Conservation (phyloP, 345 rosid species). For the Pistacia vera region DNA sequence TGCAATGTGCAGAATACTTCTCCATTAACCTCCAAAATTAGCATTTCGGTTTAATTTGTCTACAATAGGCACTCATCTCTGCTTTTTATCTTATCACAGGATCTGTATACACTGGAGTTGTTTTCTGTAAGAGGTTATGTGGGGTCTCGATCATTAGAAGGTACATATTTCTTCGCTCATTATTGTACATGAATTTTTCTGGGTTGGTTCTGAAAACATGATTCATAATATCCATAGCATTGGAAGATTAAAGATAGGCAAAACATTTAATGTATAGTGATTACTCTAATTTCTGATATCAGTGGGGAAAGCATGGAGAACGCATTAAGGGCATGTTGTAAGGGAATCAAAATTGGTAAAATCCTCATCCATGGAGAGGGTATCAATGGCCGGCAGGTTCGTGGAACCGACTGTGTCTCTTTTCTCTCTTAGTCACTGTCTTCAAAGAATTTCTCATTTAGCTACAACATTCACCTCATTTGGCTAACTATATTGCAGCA, state of each 20-base stretch:
- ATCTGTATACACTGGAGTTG: conserved; percentile 84
- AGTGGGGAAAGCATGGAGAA: conserved; percentile 99
- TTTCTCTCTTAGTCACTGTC: neutral
- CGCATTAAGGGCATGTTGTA: conserved; percentile 92
- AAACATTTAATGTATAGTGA: neutral
- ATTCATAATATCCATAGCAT: neutral
- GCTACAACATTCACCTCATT: conserved; percentile 3
- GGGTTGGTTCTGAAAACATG: neutral
- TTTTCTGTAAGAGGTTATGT: conserved; percentile 77
- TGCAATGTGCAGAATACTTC: neutral
- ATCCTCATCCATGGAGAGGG: conserved; percentile 82
- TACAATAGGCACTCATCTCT: neutral
- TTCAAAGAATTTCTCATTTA: neutral
- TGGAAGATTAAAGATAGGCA: neutral
- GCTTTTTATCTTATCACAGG: conserved; percentile 40
- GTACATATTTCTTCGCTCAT: conserved; percentile 29
- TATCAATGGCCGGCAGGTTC: conserved; percentile 73
- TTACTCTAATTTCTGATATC: neutral
- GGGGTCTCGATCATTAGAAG: conserved; percentile 90
- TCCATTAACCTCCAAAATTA: neutral
- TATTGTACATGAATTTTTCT: neutral
- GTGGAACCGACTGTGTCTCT: conserved; percentile 15
- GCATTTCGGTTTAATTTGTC: neutral
- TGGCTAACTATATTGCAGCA: conserved; percentile 34
- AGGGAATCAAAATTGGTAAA: conserved; percentile 90